These are phyloP conservation scores for Logfia minima DNA, from an alignment of 129 eudicot genomes.

Conservation along the genomic window DNA sequence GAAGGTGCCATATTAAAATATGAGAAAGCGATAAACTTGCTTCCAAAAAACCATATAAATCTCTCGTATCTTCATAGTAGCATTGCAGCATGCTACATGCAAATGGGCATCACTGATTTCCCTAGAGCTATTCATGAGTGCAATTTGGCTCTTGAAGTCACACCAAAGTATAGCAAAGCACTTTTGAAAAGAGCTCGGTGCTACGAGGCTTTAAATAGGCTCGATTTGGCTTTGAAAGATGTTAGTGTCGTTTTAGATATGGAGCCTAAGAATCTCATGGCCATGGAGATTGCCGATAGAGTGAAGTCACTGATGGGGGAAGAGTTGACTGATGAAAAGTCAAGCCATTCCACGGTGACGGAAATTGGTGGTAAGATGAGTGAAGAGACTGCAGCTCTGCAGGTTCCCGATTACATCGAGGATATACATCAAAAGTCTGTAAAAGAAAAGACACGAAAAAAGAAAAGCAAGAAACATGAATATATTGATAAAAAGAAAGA, in stretches of 20 bases:
- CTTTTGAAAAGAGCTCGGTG: slow-evolving; percentile 87
- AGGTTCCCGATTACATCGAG: slow-evolving; percentile 28
- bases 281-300: slow-evolving; percentile 66
- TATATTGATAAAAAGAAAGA: slow-evolving; percentile 19
- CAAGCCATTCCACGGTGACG: background rate
- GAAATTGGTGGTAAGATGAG: slow-evolving; percentile 12
- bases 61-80: slow-evolving; percentile 67
- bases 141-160: slow-evolving; percentile 81
- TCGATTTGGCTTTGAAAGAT: slow-evolving; percentile 74
- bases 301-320: slow-evolving; percentile 40
- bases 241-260: slow-evolving; percentile 49
- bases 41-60: slow-evolving; percentile 67
- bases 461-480: slow-evolving; percentile 18
- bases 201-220: slow-evolving; percentile 66
- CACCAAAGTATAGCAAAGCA: slow-evolving; percentile 86
- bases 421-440: background rate
- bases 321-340: slow-evolving; percentile 24
- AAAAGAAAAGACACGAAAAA: slow-evolving; percentile 17
- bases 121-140: slow-evolving; percentile 88
- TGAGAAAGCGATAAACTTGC: slow-evolving; percentile 72
- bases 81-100: slow-evolving; percentile 90
- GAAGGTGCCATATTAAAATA: slow-evolving; percentile 82
- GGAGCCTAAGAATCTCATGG: slow-evolving; percentile 87
- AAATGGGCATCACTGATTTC: slow-evolving; percentile 73
- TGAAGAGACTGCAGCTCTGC: slow-evolving; percentile 33